These are phyloP conservation scores for Coemansia sp. DNA, from an alignment of 192 early-diverging fungal species.

Conservation along the genomic window DNA sequence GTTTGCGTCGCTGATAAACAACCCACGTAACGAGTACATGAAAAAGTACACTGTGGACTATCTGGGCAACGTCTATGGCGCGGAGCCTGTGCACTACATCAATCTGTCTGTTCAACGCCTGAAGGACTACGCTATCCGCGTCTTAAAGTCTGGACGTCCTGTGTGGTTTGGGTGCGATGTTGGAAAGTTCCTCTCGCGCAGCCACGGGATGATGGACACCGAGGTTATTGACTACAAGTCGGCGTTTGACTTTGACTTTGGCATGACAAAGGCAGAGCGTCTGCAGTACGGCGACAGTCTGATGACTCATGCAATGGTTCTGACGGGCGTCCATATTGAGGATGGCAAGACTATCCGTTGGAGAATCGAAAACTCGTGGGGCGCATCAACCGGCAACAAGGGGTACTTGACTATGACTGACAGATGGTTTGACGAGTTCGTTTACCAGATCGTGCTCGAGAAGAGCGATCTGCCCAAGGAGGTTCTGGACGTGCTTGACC, in stretches of 20 bases:
- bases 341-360: constrained; percentile 67
- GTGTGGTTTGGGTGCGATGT: constrained; percentile 83
- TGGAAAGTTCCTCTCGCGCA: constrained; percentile 61
- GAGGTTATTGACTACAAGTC: constrained; percentile 65
- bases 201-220: constrained; percentile 64
- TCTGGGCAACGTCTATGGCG: constrained; percentile 73
- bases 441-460: constrained; percentile 79
- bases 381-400: constrained; percentile 65
- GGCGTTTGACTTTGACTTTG: constrained; percentile 64
- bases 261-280: constrained; percentile 66
- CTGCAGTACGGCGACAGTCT: constrained; percentile 69
- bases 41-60: constrained; percentile 70
- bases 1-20: constrained; percentile 70
- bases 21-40: constrained; percentile 68
- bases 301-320: constrained; percentile 84
- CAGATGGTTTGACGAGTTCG: constrained; percentile 75
- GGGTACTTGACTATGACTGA: constrained; percentile 80
- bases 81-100: constrained; percentile 66
- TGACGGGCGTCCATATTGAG: constrained; percentile 73
- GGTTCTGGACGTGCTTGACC: constrained; percentile 62
- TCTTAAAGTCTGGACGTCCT: constrained; percentile 62
- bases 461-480: constrained; percentile 63
- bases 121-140: constrained; percentile 61
- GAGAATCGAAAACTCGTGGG: constrained; percentile 77
- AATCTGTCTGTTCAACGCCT: constrained; percentile 60